Conservation (phyloP, 2,329 filamentous ascomycete species). For the Colletotrichum coccodes region DNA sequence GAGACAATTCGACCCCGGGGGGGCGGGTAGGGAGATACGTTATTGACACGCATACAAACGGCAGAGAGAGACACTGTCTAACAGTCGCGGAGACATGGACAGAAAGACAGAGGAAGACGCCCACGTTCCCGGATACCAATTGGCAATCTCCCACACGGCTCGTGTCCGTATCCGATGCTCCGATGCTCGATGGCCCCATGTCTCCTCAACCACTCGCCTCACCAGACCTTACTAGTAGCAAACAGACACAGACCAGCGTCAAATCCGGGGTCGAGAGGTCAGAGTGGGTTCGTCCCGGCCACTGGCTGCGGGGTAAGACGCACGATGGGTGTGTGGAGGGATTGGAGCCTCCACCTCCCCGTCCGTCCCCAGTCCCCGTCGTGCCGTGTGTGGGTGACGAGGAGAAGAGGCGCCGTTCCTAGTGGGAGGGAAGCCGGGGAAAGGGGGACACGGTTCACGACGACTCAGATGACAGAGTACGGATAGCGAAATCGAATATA, state of each 20-base stretch:
- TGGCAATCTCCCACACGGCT: not conserved
- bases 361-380: not conserved
- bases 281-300: slow-evolving; percentile 19
- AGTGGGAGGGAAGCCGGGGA: slow-evolving; percentile 20
- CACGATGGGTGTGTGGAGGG: slow-evolving; percentile 7
- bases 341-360: slow-evolving; percentile 3
- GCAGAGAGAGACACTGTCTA: not conserved
- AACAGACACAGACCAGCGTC: slow-evolving; percentile 1
- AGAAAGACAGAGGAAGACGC: not conserved
- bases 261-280: slow-evolving; percentile 20
- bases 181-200: not conserved
- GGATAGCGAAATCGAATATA: not conserved
- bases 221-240: not conserved
- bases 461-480: not conserved
- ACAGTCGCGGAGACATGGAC: not conserved
- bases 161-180: not conserved
- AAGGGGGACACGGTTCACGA: not conserved
- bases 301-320: slow-evolving; percentile 27
- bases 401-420: slow-evolving; percentile 4
- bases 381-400: not conserved
- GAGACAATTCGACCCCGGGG: not conserved
- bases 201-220: not conserved
- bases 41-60: not conserved
- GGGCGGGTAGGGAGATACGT: not conserved
- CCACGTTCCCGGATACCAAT: not conserved